These are phyloP conservation scores for Russula ochroleuca DNA, from an alignment of 768 basidiomycete genomes.

Conservation along the genomic window DNA sequence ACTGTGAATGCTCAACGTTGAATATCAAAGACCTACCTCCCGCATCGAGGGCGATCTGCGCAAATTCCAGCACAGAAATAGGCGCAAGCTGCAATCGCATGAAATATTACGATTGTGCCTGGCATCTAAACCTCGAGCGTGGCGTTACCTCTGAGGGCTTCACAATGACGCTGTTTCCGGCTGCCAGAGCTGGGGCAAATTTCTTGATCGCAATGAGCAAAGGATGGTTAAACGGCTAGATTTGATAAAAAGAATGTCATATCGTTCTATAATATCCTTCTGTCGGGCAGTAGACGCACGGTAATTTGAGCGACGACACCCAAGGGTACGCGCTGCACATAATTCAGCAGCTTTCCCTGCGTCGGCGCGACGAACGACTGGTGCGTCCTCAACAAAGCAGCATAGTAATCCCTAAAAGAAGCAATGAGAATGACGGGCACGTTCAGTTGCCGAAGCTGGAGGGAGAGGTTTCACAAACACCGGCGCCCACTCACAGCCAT, in stretches of 20 bases:
- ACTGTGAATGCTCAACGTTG: neutral
- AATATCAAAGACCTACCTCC: slow-evolving; percentile 47
- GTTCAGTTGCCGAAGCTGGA: neutral
- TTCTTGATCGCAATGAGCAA: slow-evolving; percentile 88
- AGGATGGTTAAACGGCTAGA: slow-evolving; percentile 84
- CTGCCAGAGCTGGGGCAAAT: slow-evolving; percentile 78
- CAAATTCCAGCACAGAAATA: slow-evolving; percentile 74
- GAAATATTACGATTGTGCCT: neutral
- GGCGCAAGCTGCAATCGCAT: slow-evolving; percentile 56
- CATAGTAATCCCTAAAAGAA: slow-evolving; percentile 66
- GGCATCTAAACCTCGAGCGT: slow-evolving; percentile 1
- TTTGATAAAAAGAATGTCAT: neutral
- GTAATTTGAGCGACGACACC: slow-evolving; percentile 91
- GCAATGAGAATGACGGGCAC: neutral
- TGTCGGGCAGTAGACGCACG: slow-evolving; percentile 37
- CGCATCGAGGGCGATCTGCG: slow-evolving; percentile 54
- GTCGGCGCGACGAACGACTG: slow-evolving; percentile 71
- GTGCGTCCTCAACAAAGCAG: slow-evolving; percentile 66
- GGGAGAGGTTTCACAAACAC: too few relatives aligned
- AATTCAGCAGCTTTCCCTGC: slow-evolving; percentile 73
- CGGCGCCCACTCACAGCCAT: slow-evolving; percentile 61
- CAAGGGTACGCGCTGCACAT: slow-evolving; percentile 72
- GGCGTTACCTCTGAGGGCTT: slow-evolving; percentile 68
- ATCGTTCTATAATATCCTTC: neutral
- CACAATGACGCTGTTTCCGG: slow-evolving; percentile 78